Base-by-base conservation (phyloP, 1,139 yeast genomes). In the Candida freyschussii region DNA sequence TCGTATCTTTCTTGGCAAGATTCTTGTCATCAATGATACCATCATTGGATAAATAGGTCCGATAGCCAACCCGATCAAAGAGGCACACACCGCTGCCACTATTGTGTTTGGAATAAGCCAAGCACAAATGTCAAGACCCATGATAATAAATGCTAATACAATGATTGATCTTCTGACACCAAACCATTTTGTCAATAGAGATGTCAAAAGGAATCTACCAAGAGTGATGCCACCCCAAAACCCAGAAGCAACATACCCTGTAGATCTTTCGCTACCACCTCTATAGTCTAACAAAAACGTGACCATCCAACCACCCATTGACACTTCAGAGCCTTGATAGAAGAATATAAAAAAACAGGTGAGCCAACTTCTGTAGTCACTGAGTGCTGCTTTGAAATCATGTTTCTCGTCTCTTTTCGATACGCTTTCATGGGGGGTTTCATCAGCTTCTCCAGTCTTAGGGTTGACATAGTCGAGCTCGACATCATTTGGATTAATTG, bases 301-400 rank as follows among this genome's bases (percentile, higher is more conserved):
- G 24, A 78, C 80, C 21, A 75, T 67, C 86, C 86, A 80, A 19
- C 85, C 85, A 14, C 81, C 85, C 45, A 77, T 55, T 0, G 81
- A 61, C 5, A 79, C 85, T 51, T 80, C 87, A 2, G 73, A 67
- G 4, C 87, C 89, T 47, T 78, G 82, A 46, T 80, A 80, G 44
- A 71, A 69, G 32, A 79, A 65, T 7, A 76, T 67, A 41, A 72
- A 70, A 30, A 70, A 47, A 2, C 82, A 66, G 26, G 70, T 49
- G 3, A 72, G 44, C 85, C 85, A 78, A 2, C 80, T 72, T 27
- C 62, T 55, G 10, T 53, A 52, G 39, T 62, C 63, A 36, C 56
- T 60, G 26, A 74, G 45, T 1, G 79, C 72, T 14, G 56, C 45
- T 18, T 35, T 40, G 35, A 51, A 52, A 24, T 51, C 52, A 26